Base-by-base conservation (phyloP, 208 protist species). In the Trypanosoma brucei region DNA sequence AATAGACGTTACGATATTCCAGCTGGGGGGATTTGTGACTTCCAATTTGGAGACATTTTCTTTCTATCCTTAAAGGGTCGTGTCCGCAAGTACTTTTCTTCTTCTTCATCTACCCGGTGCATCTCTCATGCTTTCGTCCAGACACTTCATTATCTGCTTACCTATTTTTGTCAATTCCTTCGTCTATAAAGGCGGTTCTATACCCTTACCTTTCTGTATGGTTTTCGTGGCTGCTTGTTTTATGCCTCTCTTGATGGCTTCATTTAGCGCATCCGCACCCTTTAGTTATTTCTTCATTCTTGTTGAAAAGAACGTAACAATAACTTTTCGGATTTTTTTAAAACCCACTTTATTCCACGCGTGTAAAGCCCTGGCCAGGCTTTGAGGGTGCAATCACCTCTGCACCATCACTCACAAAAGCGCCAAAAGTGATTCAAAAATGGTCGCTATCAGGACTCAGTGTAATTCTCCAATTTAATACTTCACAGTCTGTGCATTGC, bases 301-400 rank as follows among this genome's bases (percentile, higher is more conserved):
- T 54, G 2, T 3, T 8, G 5, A 14, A 1, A 8, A 2, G 49
- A 30, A 30, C 33, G 31, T 22, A 11, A 56, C 34, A 8, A 8
- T 56, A 14, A 65, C 0, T 14, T 46, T 11, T 14, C 55, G 30
- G 2, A 58, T 58, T 0, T 40, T 6, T 1, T 30, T 2, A 3
- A 45, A 66, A 39, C 52, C 46, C 36, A 45, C 63, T 33, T 68
- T 61, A n/a, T 61, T 53, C 63, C 63, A 61, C n/a, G 55, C 36
- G 40, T 59, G 40, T 11, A 55, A 4, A 2, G 35, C 35, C 0
- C 38, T 14, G 3, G 44, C 1, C n/a, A 30, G 33, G 11, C 49
- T 56, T 2, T 33, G 31, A 0, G 11, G 49, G 4, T 11, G 7
- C 35, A 45, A 39, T n/a, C 49, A 44, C 34, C 2, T 59, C 54